Evolutionary conservation across 331 rosid genomes (phyloP), one percentile per base, ranked within the genome.

Genomic region (Dryas integrifolia): DNA sequence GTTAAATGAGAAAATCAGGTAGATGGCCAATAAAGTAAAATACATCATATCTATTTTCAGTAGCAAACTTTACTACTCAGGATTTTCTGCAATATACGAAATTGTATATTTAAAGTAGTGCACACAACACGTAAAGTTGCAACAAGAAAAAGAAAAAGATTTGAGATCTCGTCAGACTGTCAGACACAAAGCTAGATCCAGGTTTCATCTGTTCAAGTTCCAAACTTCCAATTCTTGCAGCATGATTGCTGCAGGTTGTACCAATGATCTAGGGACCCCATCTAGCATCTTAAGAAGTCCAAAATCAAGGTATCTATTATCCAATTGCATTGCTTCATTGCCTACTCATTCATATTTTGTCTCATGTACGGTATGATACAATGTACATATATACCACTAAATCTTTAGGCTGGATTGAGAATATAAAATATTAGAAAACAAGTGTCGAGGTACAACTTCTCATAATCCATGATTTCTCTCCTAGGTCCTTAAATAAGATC

Each of bases 1-100:
- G 98, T 87, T 86, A 82, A 83, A 82, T 86, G 85, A 83, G 76
- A 72, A 79, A 85, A 89, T 82, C 86, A 81, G 88, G 88, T 44
- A 58, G 62, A 82, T 81, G 82, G 76, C 65, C 79, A 74, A 71
- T 76, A 72, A 70, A 71, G 71, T 65, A 68, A 67, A 30, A 30
- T 30, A 30, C 2, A 30, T 30, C 35, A 30, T 2, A 72, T 6
- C 14, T 65, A 6, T 24, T 18, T 16, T 30, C 30, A 63, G 64
- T 14, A 69, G 3, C 40, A 50, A 59, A 57, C 35, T 30, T 30
- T 13, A 43, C 45, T 39, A 57, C 18, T 63, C 72, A 51, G 0
- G 51, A 38, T 69, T 50, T 16, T 41, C n/a, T 10, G 35, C 45
- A 21, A 38, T 26, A 46, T 58, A 47, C 46, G 57, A 43, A 40